Evolutionary conservation across 2,329 filamentous ascomycete genomes (phyloP).

Genomic region (Aspergillus sp.): DNA sequence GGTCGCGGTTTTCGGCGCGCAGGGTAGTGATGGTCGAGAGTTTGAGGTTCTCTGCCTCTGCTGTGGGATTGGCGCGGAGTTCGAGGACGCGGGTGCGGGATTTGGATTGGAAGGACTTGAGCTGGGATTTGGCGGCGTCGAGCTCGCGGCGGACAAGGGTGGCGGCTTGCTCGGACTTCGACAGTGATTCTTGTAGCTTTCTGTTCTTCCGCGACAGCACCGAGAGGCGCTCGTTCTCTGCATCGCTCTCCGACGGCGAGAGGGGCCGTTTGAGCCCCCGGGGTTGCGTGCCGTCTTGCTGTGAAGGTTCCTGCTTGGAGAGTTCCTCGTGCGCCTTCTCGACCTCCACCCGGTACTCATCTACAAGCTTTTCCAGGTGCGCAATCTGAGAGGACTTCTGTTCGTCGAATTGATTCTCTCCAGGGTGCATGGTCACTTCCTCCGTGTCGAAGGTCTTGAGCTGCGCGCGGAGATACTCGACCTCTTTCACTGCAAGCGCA

Average conservation of each 20-base stretch:
- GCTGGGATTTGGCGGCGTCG: slow-evolving; percentile 61
- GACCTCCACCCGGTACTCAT: slow-evolving; percentile 75
- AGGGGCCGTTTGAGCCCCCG: slow-evolving; percentile 56
- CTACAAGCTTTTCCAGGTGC: slow-evolving; percentile 76
- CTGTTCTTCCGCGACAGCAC: slow-evolving; percentile 81
- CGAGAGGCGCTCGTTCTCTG: slow-evolving; percentile 62
- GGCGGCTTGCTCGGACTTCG: slow-evolving; percentile 58
- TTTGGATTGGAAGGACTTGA: slow-evolving; percentile 56
- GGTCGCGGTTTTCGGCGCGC: slow-evolving; percentile 71
- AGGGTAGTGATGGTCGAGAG: slow-evolving; percentile 66
- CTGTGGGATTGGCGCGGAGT: slow-evolving; percentile 83
- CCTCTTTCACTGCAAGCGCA: slow-evolving; percentile 77
- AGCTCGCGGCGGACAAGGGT: slow-evolving; percentile 67
- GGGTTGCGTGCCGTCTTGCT: slow-evolving; percentile 34
- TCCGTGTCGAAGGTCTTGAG: slow-evolving; percentile 81
- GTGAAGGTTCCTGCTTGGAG: slow-evolving; percentile 49
- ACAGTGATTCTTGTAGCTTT: slow-evolving; percentile 69
- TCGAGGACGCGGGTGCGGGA: slow-evolving; percentile 75
- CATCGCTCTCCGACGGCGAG: slow-evolving; percentile 45
- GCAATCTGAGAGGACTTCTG: slow-evolving; percentile 64
- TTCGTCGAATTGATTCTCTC: slow-evolving; percentile 63
- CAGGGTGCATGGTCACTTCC: slow-evolving; percentile 68
- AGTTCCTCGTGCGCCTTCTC: slow-evolving; percentile 65
- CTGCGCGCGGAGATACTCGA: slow-evolving; percentile 87
- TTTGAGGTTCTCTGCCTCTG: slow-evolving; percentile 76